Conservation (phyloP, 345 rosid species). For the Eucalyptus fibrosa region DNA sequence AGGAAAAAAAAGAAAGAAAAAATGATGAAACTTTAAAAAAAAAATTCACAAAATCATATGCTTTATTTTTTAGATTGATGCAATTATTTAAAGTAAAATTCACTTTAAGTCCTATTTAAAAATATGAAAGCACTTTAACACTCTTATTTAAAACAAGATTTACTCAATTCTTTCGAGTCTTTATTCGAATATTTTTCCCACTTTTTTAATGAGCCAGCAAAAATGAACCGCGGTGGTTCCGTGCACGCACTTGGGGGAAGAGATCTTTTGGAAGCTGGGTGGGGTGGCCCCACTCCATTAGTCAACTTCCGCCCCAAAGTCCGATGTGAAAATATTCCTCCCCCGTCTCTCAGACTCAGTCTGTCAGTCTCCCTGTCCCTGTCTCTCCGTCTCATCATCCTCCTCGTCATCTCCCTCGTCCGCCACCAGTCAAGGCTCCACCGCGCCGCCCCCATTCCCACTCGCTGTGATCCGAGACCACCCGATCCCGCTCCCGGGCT, state of each 20-base stretch:
- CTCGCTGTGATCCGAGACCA: background rate
- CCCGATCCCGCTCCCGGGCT: background rate
- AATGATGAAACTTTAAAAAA: no score
- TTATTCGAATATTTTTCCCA: background rate
- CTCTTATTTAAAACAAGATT: no score
- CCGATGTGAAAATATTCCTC: background rate
- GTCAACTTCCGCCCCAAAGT: background rate
- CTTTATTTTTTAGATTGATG: background rate
- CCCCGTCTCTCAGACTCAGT: no score
- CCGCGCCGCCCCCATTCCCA: background rate
- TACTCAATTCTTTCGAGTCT: fast-evolving
- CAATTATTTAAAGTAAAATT: no score
- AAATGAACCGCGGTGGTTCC: background rate
- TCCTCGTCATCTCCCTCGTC: background rate
- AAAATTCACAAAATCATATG: no score
- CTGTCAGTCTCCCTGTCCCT: background rate
- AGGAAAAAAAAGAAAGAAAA: fast-evolving
- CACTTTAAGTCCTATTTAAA: no score
- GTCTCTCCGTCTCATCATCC: background rate
- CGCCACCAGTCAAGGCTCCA: background rate
- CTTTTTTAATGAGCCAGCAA: background rate
- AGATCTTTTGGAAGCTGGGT: background rate
- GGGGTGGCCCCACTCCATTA: background rate
- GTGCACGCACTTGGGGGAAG: background rate
- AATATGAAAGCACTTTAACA: no score